Percentiles rank a stretch among this genome's conserved stretches.
Evolutionary conservation across 2,329 filamentous ascomycete genomes (phyloP).

Genomic region (Myotisia sp.): DNA sequence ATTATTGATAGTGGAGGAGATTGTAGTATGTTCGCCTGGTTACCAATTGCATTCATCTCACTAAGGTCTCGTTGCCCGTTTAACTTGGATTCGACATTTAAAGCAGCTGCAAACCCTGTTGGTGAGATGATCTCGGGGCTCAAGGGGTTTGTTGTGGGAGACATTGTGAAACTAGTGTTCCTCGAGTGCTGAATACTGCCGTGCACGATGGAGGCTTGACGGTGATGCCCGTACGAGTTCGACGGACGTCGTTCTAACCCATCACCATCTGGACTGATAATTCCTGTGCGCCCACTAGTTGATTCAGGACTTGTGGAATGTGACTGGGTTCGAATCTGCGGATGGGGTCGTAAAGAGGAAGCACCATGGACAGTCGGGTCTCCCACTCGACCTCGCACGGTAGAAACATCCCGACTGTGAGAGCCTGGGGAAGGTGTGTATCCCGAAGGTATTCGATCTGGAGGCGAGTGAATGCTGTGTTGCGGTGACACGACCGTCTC

Average conservation of each 20-base stretch:
- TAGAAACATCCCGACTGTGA: conserved; percentile 32
- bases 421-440: conserved; percentile 25
- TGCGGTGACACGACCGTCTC: conserved; percentile 25
- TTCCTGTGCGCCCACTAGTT: conserved; percentile 20
- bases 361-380: conserved; percentile 24
- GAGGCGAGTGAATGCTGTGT: conserved; percentile 24
- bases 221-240: conserved; percentile 57
- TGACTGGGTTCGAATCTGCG: conserved; percentile 25
- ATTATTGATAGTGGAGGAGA: conserved; percentile 23
- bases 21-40: conserved; percentile 26
- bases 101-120: conserved; percentile 42
- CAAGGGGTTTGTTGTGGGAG: conserved; percentile 63
- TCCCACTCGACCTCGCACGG: conserved; percentile 28
- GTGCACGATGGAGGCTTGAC: conserved; percentile 94
- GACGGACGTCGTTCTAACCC: conserved; percentile 29
- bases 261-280: conserved; percentile 22
- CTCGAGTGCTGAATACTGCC: conserved; percentile 72
- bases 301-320: conserved; percentile 31
- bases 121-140: conserved; percentile 75
- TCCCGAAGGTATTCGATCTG: conserved; percentile 25
- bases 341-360: conserved; percentile 24
- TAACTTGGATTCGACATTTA: conserved; percentile 34
- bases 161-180: conserved; percentile 59
- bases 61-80: conserved; percentile 19
- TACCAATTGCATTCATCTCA: conserved; percentile 23